These are phyloP conservation scores for Boletus reticulatus DNA, from an alignment of 768 basidiomycete species.

Conservation along the genomic window DNA sequence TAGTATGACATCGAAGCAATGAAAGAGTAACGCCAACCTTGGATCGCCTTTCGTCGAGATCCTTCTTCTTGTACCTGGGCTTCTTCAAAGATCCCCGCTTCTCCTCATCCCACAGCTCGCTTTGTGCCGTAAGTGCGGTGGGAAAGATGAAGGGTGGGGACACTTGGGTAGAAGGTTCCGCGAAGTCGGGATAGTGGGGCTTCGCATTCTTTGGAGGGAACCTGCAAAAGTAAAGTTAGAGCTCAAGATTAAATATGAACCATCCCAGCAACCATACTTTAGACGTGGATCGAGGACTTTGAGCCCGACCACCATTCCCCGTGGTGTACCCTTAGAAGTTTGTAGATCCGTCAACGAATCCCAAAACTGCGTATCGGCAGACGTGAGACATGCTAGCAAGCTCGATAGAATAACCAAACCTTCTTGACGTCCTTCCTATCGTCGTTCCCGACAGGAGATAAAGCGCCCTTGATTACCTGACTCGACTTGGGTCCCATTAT, in stretches of 20 bases:
- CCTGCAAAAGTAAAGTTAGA: constrained; percentile 36
- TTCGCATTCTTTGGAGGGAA: constrained; percentile 83
- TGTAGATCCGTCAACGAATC: constrained; percentile 55
- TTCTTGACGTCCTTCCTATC: constrained; percentile 55
- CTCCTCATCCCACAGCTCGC: constrained; percentile 71
- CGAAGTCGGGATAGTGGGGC: constrained; percentile 28
- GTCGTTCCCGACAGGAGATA: constrained; percentile 49
- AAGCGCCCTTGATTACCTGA: constrained; percentile 65
- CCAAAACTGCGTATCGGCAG: constrained; percentile 44
- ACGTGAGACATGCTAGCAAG: background rate
- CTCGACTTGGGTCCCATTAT: constrained; percentile 85
- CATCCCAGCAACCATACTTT: constrained; percentile 46
- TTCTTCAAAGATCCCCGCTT: constrained; percentile 50
- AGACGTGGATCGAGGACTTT: constrained; percentile 85
- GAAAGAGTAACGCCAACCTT: constrained; percentile 44
- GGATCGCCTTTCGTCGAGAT: constrained; percentile 79
- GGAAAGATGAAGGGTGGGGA: constrained; percentile 46
- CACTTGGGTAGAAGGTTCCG: constrained; percentile 23
- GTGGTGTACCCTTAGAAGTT: constrained; percentile 63
- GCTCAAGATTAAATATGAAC: background rate
- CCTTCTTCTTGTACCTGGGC: constrained; percentile 76
- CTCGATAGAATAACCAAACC: constrained; percentile 34
- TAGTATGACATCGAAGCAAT: background rate
- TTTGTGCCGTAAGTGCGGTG: constrained; percentile 54
- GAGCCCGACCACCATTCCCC: constrained; percentile 76